Evolutionary conservation across 345 rosid genomes (phyloP).

Genomic region (Microcos paniculata): DNA sequence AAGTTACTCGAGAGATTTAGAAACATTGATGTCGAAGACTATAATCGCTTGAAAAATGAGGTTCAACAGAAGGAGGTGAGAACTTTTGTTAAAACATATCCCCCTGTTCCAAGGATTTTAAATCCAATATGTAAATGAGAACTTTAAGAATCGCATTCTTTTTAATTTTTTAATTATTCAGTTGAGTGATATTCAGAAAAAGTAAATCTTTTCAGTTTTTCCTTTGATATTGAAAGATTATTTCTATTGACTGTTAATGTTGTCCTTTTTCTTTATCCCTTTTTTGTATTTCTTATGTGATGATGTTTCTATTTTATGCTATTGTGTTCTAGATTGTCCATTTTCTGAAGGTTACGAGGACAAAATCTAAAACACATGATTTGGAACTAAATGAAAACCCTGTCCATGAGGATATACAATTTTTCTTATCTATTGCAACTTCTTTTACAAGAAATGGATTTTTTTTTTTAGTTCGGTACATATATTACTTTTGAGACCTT

Average conservation of each 20-base stretch:
- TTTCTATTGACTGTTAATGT: background rate
- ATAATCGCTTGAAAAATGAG: conserved; percentile 67
- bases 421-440: background rate
- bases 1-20: conserved; percentile 68
- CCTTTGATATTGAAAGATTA: background rate
- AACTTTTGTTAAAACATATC: background rate
- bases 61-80: conserved; percentile 61
- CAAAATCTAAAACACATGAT: background rate
- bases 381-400: background rate
- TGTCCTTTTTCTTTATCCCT: background rate
- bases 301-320: too few relatives aligned
- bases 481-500: background rate
- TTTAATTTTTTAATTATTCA: too few relatives aligned
- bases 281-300: background rate
- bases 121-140: background rate
- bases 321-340: background rate
- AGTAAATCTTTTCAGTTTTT: too few relatives aligned
- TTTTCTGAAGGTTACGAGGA: background rate
- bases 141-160: background rate
- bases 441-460: background rate
- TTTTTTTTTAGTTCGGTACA: background rate
- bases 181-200: too few relatives aligned
- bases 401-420: background rate
- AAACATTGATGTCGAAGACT: conserved; percentile 74
- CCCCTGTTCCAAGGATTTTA: background rate